Evolutionary conservation across 306 rosid species (phyloP).

Genomic region (Sesbania bispinosa): DNA sequence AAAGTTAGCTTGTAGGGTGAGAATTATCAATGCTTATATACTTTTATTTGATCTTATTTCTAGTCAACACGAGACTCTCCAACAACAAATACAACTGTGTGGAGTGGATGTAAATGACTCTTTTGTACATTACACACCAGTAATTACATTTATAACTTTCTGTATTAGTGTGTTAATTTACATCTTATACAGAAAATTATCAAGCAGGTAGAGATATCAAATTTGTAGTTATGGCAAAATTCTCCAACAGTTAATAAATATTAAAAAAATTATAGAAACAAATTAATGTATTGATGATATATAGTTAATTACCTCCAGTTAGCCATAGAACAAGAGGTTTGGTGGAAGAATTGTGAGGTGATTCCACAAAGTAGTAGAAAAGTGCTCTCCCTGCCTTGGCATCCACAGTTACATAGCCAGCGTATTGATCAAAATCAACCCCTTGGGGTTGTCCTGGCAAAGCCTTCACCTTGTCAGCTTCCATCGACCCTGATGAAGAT

Average conservation of each 20-base stretch:
- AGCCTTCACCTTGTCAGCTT: conserved; percentile 26
- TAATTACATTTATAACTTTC: not conserved
- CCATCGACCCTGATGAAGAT: not conserved
- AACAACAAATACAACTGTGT: too few relatives aligned
- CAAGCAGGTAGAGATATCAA: not conserved
- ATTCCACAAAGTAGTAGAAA: conserved; percentile 40
- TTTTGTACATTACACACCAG: too few relatives aligned
- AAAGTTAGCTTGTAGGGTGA: too few relatives aligned
- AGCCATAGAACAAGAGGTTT: conserved; percentile 41
- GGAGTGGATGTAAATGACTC: too few relatives aligned
- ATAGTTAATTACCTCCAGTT: conserved; percentile 28
- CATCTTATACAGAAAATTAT: not conserved
- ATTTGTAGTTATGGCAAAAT: not conserved
- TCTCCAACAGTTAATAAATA: not conserved
- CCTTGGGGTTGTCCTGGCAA: conserved; percentile 40
- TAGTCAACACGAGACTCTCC: too few relatives aligned
- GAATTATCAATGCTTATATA: too few relatives aligned
- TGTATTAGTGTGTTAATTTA: not conserved
- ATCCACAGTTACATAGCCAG: conserved; percentile 31
- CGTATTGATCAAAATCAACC: conserved; percentile 37
- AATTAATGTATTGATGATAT: not conserved
- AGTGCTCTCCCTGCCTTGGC: conserved; percentile 21
- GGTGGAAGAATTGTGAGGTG: conserved; percentile 31
- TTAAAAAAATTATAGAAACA: not conserved
- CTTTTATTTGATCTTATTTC: too few relatives aligned